phyloP scores from a whole-genome alignment of 106 monocot genomes.

The Dioscorea alata region DNA sequence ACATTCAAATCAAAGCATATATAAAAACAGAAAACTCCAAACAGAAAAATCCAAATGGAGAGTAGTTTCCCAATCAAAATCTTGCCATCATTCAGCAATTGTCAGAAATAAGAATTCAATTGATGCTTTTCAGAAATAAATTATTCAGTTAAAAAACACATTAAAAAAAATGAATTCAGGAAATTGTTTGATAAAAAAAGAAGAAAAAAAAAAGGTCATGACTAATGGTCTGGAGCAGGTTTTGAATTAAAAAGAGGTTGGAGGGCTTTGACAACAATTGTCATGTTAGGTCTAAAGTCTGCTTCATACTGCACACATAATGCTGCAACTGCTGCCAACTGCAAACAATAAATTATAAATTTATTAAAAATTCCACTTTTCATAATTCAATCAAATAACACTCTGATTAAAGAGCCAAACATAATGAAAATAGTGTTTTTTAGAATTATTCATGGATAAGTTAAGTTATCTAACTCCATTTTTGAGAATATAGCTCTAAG shows the following conservation, averaged over 20 bases:
- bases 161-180: no score
- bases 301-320: slow-evolving; percentile 46
- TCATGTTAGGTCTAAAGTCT: slow-evolving; percentile 56
- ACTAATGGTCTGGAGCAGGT: slow-evolving; percentile 16
- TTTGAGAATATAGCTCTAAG: no score
- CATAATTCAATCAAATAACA: slow-evolving; percentile 5
- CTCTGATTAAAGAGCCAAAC: slow-evolving; percentile 20
- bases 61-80: no score
- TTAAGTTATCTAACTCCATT: background rate
- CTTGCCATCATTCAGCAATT: no score
- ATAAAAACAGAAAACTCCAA: no score
- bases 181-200: no score
- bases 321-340: slow-evolving; percentile 50
- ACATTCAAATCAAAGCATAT: no score
- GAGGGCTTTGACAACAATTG: slow-evolving; percentile 42
- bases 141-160: no score
- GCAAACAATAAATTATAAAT: slow-evolving; percentile 1
- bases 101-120: no score
- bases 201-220: background rate
- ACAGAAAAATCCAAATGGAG: no score
- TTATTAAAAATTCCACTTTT: no score
- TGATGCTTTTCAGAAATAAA: no score
- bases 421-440: slow-evolving; percentile 26
- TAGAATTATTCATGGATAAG: background rate
- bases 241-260: slow-evolving; percentile 35